phyloP scores from a whole-genome alignment of 208 protist species.

The Phytomonas sp. region DNA sequence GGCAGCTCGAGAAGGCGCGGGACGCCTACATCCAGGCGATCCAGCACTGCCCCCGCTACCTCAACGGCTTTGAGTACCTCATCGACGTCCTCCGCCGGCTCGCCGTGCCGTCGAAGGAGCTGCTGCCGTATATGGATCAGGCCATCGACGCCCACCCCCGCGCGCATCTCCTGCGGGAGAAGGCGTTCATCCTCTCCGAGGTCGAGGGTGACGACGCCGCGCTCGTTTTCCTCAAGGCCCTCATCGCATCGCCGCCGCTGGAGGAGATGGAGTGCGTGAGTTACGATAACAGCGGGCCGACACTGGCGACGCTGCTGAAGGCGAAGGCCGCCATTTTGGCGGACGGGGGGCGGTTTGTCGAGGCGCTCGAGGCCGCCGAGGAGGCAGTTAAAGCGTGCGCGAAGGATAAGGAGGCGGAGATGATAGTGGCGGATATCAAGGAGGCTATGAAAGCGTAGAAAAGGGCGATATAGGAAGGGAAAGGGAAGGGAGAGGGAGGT shows the following conservation, averaged over 20 bases:
- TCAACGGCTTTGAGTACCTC: conserved; percentile 51
- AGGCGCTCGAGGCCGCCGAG: conserved; percentile 55
- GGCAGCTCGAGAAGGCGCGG: conserved; percentile 39
- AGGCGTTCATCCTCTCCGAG: conserved; percentile 84
- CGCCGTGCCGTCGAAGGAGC: conserved; percentile 18
- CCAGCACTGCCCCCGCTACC: conserved; percentile 45
- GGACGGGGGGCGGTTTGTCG: conserved; percentile 52
- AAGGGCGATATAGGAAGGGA: background rate
- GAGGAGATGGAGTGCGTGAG: conserved; percentile 75
- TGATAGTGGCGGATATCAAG: conserved; percentile 55
- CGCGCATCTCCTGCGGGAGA: conserved; percentile 66
- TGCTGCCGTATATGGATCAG: conserved; percentile 38
- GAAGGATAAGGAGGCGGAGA: conserved; percentile 58
- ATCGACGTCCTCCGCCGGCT: conserved; percentile 40
- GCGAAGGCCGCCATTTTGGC: conserved; percentile 85
- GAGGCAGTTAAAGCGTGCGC: conserved; percentile 50
- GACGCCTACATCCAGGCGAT: conserved; percentile 48
- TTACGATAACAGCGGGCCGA: conserved; percentile 30
- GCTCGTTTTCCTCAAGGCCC: conserved; percentile 54
- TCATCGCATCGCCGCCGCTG: conserved; percentile 61
- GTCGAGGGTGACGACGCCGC: conserved; percentile 61
- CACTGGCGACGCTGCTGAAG: conserved; percentile 66
- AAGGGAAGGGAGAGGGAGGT: background rate
- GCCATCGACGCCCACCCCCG: conserved; percentile 74
- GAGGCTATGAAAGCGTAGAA: conserved; percentile 21